Conservation (phyloP, 495 filamentous ascomycete genomes). For the Penicillium mononematosum region DNA sequence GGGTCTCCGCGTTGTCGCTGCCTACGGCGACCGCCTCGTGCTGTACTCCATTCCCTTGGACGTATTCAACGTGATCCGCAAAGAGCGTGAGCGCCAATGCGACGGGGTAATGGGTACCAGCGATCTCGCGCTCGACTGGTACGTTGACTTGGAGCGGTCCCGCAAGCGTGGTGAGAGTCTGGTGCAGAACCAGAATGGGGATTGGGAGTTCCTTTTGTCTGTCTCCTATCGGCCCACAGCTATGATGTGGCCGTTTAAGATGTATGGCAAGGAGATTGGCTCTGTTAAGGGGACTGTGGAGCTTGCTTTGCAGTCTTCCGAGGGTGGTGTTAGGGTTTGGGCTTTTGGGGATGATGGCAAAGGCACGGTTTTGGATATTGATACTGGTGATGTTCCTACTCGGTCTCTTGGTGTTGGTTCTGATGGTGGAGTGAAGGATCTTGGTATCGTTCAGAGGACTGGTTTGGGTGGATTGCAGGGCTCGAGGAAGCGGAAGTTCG, state of each 20-base stretch:
- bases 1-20: conserved; percentile 63
- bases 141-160: conserved; percentile 31
- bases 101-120: conserved; percentile 40
- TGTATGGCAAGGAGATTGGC: conserved; percentile 45
- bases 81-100: conserved; percentile 37
- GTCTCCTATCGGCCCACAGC: conserved; percentile 36
- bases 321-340: conserved; percentile 42
- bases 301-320: conserved; percentile 35
- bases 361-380: conserved; percentile 37
- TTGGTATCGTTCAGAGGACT: conserved; percentile 16
- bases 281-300: conserved; percentile 39
- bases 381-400: conserved; percentile 25
- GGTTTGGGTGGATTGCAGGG: conserved; percentile 5
- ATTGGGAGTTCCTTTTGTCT: conserved; percentile 43
- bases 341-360: conserved; percentile 37
- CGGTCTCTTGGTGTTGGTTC: conserved; percentile 9
- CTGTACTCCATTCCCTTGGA: conserved; percentile 66
- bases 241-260: conserved; percentile 45
- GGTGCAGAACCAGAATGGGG: conserved; percentile 38
- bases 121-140: conserved; percentile 36
- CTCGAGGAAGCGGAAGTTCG: conserved; percentile 37
- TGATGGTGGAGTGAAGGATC: conserved; percentile 32
- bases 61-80: conserved; percentile 48
- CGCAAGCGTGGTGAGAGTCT: conserved; percentile 34
- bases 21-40: conserved; percentile 52